Conservation (phyloP, 768 basidiomycete species). For the Tricholoma flavovirens region DNA sequence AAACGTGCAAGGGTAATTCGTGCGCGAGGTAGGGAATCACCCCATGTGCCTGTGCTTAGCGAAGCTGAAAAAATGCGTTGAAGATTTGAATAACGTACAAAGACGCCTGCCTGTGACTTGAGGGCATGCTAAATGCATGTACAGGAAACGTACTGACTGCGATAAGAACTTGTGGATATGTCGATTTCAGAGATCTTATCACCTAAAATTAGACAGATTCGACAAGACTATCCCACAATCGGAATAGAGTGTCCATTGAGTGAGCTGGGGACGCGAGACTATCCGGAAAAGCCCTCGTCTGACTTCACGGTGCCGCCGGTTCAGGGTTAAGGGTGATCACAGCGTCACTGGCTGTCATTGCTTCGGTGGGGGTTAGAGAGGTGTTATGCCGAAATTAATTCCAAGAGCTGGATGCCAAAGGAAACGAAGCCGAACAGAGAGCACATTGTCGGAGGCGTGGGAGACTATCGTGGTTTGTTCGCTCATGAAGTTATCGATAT, state of each 20-base stretch:
- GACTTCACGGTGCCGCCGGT: neutral
- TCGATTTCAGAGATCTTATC: neutral
- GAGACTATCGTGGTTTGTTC: too few relatives aligned
- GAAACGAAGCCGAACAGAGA: neutral
- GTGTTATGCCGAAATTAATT: neutral
- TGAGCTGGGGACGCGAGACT: neutral
- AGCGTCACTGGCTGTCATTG: neutral
- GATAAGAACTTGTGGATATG: neutral
- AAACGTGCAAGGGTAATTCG: neutral
- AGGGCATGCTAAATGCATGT: neutral
- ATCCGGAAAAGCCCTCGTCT: neutral
- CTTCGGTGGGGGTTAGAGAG: neutral
- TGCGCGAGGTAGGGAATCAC: too few relatives aligned
- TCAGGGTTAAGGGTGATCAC: neutral
- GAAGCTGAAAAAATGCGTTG: neutral
- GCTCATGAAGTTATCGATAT: neutral
- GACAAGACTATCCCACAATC: neutral
- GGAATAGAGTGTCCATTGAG: neutral
- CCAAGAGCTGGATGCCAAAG: too few relatives aligned
- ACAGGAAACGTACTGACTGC: neutral
- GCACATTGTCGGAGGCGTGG: neutral
- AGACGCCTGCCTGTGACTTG: neutral
- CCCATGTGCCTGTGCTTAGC: neutral
- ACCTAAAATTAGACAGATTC: neutral
- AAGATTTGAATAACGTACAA: neutral